Conservation (phyloP, 78 protist species). For the Cavenderia fasciculata region DNA sequence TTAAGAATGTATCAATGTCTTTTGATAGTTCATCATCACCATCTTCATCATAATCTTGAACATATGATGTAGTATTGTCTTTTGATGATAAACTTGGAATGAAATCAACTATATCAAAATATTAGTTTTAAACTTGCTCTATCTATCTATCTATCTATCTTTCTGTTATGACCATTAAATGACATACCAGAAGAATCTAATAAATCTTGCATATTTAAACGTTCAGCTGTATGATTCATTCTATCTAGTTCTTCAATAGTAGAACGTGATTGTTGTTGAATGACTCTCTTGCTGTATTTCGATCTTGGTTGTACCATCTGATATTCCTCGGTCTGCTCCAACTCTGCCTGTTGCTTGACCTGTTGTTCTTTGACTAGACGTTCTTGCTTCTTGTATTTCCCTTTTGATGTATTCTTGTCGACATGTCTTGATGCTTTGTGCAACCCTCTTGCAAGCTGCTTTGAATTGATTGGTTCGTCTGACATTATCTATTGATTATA, state of each 20-base stretch:
- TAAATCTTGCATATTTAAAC: constrained; percentile 47
- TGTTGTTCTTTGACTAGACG: constrained; percentile 9
- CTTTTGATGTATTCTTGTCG: constrained; percentile 25
- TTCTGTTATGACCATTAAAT: background rate
- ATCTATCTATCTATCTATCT: background rate
- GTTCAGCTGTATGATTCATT: background rate
- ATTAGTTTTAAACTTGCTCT: background rate
- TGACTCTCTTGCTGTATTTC: constrained; percentile 40
- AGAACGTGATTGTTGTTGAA: background rate
- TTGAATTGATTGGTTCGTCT: constrained; percentile 55
- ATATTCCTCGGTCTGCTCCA: background rate
- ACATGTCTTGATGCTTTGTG: constrained; percentile 15
- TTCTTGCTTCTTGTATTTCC: constrained; percentile 29
- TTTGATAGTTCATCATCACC: background rate
- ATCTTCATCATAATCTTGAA: constrained; percentile 37
- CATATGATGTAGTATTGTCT: too few species aligned
- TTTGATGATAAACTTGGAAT: too few species aligned
- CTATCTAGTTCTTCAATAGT: constrained; percentile 5
- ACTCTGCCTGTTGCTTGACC: constrained; percentile 12
- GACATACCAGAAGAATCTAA: constrained; percentile 16
- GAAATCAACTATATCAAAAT: constrained; percentile 17
- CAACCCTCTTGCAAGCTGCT: constrained; percentile 14
- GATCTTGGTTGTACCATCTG: constrained; percentile 16
- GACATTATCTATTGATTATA: constrained; percentile 31
- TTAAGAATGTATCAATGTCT: background rate